A percentile compares a stretch with the other conserved stretches of the same genome.
Conservation (phyloP, 345 rosid genomes). For the Xanthoceras sorbifolium region DNA sequence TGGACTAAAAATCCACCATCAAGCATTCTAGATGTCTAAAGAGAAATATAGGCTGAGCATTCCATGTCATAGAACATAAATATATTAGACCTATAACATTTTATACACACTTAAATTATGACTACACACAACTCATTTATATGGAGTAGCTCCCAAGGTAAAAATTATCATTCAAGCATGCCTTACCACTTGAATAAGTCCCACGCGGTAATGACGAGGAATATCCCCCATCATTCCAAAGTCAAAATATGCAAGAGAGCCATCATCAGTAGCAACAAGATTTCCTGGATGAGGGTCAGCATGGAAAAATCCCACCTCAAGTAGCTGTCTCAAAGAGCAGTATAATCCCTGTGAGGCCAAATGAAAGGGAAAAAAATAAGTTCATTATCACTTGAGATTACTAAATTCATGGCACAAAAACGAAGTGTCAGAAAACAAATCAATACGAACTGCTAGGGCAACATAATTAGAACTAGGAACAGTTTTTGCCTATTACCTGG, state of each 20-base stretch:
- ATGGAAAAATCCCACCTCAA: constrained; percentile 96
- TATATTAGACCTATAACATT: background rate
- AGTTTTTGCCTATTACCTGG: constrained; percentile 47
- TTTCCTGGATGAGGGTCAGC: constrained; percentile 99
- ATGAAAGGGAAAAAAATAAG: constrained; percentile 8
- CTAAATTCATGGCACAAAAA: constrained; percentile 1
- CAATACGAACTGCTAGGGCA: background rate
- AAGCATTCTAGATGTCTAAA: background rate
- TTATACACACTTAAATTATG: background rate
- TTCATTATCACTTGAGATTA: background rate
- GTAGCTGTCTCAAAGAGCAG: constrained; percentile 92
- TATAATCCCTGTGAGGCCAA: constrained; percentile 65
- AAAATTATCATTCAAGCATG: constrained; percentile 10
- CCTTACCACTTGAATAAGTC: constrained; percentile 92
- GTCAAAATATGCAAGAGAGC: constrained; percentile 89
- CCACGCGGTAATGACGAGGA: constrained; percentile 93
- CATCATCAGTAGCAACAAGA: constrained; percentile 73
- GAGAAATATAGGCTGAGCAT: background rate
- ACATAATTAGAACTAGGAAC: background rate
- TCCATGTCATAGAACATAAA: background rate
- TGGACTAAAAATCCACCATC: background rate
- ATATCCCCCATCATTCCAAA: constrained; percentile 99
- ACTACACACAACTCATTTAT: background rate
- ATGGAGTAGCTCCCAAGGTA: background rate
- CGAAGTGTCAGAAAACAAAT: background rate